These are phyloP conservation scores for Fusarium torreyae DNA, from an alignment of 2,329 filamentous ascomycete species.

Conservation along the genomic window DNA sequence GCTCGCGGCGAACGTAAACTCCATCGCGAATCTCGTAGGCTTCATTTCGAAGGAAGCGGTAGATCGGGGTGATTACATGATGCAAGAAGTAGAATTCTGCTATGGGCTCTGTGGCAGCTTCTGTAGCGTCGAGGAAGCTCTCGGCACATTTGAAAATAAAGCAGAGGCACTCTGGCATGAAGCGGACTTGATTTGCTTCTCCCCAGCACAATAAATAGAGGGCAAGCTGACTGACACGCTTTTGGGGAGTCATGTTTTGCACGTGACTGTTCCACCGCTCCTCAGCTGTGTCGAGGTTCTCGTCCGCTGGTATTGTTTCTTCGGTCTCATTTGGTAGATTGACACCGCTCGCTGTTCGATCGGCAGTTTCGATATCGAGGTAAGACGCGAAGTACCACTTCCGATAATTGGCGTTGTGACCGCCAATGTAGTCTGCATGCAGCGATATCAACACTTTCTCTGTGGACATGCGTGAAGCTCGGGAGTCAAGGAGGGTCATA, in stretches of 20 bases:
- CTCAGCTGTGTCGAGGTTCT: slow-evolving; percentile 96
- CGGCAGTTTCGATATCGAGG: slow-evolving; percentile 92
- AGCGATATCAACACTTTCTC: slow-evolving; percentile 96
- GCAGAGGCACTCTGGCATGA: slow-evolving; percentile 95
- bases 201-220: slow-evolving; percentile 97
- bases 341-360: too few relatives aligned
- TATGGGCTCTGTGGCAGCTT: slow-evolving; percentile 80
- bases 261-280: slow-evolving; percentile 99
- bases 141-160: slow-evolving; percentile 99
- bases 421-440: slow-evolving; percentile 98
- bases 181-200: slow-evolving; percentile 97
- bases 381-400: slow-evolving; percentile 99
- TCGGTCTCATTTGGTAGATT: too few relatives aligned
- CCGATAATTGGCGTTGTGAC: slow-evolving; percentile 98
- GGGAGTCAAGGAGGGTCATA: slow-evolving; percentile 95
- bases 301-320: slow-evolving; percentile 67
- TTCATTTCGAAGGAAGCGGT: slow-evolving; percentile 95
- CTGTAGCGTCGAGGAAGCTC: slow-evolving; percentile 94
- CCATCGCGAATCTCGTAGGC: slow-evolving; percentile 96
- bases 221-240: slow-evolving; percentile 91
- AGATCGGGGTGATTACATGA: slow-evolving; percentile 93
- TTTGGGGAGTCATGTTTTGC: slow-evolving; percentile 99
- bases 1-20: slow-evolving; percentile 95
- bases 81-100: slow-evolving; percentile 97
- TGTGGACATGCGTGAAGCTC: slow-evolving; percentile 97